Base-by-base conservation (phyloP, 371 early-diverging fungal species). In the Mortierella sp. region DNA sequence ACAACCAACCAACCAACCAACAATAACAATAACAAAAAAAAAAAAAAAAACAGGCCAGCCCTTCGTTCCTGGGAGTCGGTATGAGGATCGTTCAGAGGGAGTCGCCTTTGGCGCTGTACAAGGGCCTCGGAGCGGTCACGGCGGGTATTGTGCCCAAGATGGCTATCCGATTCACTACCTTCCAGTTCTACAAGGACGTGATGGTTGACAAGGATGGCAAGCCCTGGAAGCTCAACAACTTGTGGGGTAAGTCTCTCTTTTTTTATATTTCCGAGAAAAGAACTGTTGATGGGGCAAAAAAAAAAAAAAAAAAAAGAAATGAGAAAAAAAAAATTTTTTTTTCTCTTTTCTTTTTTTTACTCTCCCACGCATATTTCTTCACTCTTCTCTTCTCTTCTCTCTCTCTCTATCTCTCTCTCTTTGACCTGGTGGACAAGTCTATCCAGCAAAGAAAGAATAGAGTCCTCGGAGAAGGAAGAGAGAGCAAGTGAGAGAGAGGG, bases 61-160 rank as follows among this genome's bases (percentile, higher is more conserved):
- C 86, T 29, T 86, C 90, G 64, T 97, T 98, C 80, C 65, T 97
- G 30, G 90, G 91, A 25, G 95, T 95, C 25, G 98, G 97, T 46
- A 72, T 87, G 26, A 87, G 89, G 65, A 98, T 98, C 61, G 91
- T 94, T 14, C 86, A 89, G 81, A 93, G 91, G 71, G 99, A 98
- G 76, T 96, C 96, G 15, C 86, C 94, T 51, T 84, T 94, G 62
- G 95, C 96, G 1, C 90, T 98, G 23, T 98, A 98, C 90, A 98
- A 98, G 86, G 99, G 99, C 66, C 91, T 98, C 7, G 98, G 98
- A 57, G 98, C 99, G 19, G 98, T 98, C 15, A 94, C 97, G n/a
- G 85, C 95, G 15, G 98, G 98, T 65, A 98, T 98, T 74, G 97
- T 98, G 11, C 99, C 99, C 67, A 98, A 98, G 88, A 98, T 98